A percentile compares a stretch with the other conserved stretches of the same genome.
Evolutionary conservation across 2,329 filamentous ascomycete species (phyloP).

Genomic region (Hysterium pulicare): DNA sequence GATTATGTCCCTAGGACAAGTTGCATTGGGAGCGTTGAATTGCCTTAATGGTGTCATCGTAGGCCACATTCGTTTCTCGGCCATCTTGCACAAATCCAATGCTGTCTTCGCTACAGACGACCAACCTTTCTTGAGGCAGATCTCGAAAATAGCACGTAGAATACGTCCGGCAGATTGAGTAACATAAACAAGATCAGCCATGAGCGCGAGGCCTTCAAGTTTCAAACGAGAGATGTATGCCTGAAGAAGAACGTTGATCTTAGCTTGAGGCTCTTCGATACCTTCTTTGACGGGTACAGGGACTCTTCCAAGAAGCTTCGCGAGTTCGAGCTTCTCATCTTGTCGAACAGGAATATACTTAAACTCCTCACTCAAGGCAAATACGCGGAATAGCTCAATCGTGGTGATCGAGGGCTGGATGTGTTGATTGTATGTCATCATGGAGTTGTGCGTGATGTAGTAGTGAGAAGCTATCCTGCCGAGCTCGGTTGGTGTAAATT

Average conservation of each 20-base stretch:
- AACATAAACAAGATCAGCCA: slow-evolving; percentile 98
- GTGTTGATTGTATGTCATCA: slow-evolving; percentile 95
- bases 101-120: slow-evolving; percentile 88
- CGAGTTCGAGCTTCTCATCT: slow-evolving; percentile 94
- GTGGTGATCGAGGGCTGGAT: slow-evolving; percentile 89
- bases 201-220: slow-evolving; percentile 87
- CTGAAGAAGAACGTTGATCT: slow-evolving; percentile 96
- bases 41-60: slow-evolving; percentile 96
- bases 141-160: slow-evolving; percentile 91
- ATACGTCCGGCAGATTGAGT: slow-evolving; percentile 98
- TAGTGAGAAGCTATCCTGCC: slow-evolving; percentile 96
- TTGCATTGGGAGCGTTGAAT: slow-evolving; percentile 57
- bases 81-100: slow-evolving; percentile 96
- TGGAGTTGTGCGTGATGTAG: slow-evolving; percentile 94
- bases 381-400: slow-evolving; percentile 95
- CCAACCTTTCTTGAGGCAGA: slow-evolving; percentile 96
- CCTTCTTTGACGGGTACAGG: slow-evolving; percentile 97
- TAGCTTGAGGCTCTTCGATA: slow-evolving; percentile 93
- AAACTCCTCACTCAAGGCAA: slow-evolving; percentile 94
- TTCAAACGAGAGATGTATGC: slow-evolving; percentile 95
- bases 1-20: slow-evolving; percentile 79
- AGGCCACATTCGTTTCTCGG: slow-evolving; percentile 99
- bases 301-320: slow-evolving; percentile 83
- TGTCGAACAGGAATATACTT: slow-evolving; percentile 98
- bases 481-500: slow-evolving; percentile 85